phyloP scores from a whole-genome alignment of 192 early-diverging fungal genomes.

The Entomortierella lignicola region DNA sequence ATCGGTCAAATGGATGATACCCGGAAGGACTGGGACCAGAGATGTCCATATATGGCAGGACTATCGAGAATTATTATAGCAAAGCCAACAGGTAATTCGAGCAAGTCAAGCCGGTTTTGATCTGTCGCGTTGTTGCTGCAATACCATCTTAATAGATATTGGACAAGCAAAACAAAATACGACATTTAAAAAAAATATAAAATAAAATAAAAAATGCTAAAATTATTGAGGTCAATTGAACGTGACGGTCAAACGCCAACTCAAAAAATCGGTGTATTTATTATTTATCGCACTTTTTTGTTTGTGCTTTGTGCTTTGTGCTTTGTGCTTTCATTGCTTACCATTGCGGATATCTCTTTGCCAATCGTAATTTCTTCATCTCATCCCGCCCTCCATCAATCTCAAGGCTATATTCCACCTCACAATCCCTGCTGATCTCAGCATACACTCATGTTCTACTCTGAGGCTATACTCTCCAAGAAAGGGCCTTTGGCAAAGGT shows the following conservation, averaged over 20 bases:
- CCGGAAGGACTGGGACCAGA: neutral
- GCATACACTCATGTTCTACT: constrained; percentile 73
- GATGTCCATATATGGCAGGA: neutral
- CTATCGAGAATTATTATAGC: too few species aligned
- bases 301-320: neutral
- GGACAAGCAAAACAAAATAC: constrained; percentile 6
- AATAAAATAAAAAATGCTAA: neutral
- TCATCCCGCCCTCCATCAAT: too few species aligned
- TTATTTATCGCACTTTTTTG: neutral
- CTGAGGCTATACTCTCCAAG: constrained; percentile 82
- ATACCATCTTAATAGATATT: neutral
- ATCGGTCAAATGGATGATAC: neutral
- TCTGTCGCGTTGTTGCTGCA: neutral
- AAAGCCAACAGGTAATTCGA: neutral
- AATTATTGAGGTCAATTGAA: too few species aligned
- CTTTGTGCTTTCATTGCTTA: neutral
- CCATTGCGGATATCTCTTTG: neutral
- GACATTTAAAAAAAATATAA: neutral
- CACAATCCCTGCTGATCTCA: neutral
- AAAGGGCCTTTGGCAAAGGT: constrained; percentile 94
- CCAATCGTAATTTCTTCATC: neutral
- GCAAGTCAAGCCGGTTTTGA: too few species aligned
- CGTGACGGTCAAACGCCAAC: too few species aligned
- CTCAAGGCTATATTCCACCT: neutral
- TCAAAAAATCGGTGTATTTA: too few species aligned